These are phyloP conservation scores for Eleusine indica DNA, from an alignment of 176 grass and related monocot genomes.

Conservation along the genomic window DNA sequence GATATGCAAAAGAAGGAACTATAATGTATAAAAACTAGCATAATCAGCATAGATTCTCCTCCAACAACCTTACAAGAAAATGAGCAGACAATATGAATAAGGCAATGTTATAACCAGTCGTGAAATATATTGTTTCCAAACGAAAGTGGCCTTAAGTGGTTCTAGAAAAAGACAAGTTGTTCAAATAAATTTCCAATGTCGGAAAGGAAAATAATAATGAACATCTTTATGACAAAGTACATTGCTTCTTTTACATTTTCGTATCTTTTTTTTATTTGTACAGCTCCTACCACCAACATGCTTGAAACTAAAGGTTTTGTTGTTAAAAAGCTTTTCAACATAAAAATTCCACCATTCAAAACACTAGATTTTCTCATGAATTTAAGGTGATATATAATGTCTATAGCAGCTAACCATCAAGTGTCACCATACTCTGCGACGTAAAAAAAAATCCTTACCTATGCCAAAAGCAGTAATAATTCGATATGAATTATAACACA, in stretches of 20 bases:
- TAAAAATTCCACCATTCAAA: neutral
- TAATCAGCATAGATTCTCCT: neutral
- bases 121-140: neutral
- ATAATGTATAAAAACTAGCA: constrained; percentile 33
- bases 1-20: constrained; percentile 21
- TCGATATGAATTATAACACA: constrained; percentile 25
- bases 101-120: neutral
- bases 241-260: neutral
- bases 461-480: neutral
- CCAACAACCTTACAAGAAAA: neutral
- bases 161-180: neutral
- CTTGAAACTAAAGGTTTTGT: neutral
- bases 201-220: neutral
- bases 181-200: neutral
- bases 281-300: neutral
- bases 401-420: constrained; percentile 15
- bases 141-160: neutral
- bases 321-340: neutral
- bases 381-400: constrained; percentile 9
- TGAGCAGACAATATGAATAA: neutral
- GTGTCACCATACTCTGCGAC: neutral
- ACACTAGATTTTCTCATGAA: neutral
- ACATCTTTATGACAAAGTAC: neutral
- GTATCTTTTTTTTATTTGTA: neutral
- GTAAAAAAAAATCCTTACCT: neutral